phyloP scores from a whole-genome alignment of 2,329 filamentous ascomycete genomes.

The Acarospora socialis region DNA sequence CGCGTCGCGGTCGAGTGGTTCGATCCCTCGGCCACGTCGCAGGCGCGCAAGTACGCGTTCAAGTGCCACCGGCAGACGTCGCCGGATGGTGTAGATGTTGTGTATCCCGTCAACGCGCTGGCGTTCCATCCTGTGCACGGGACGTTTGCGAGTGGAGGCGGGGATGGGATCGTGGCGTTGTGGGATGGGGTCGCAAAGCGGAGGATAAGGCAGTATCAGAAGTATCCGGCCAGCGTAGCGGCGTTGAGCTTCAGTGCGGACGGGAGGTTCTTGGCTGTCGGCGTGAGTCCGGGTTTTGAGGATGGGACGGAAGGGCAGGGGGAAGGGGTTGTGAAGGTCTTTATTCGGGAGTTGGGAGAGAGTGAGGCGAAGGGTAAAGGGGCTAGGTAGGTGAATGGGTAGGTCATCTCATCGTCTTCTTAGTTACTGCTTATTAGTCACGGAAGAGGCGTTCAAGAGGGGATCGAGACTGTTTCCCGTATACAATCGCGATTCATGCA shows the following conservation, averaged over 20 bases:
- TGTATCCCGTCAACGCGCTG: conserved; percentile 83
- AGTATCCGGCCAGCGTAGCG: conserved; percentile 64
- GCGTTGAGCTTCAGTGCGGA: conserved; percentile 63
- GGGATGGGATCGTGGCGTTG: conserved; percentile 79
- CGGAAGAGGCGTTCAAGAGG: no score
- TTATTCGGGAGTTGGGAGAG: conserved; percentile 71
- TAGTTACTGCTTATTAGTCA: no score
- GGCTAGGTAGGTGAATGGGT: conserved; percentile 46
- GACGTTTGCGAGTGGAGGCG: conserved; percentile 79
- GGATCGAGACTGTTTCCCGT: no score
- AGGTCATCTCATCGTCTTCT: no score
- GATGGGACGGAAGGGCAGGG: conserved; percentile 64
- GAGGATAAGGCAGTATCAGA: conserved; percentile 77
- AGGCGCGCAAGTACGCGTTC: conserved; percentile 93
- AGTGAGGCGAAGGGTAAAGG: conserved; percentile 80
- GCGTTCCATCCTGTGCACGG: conserved; percentile 72
- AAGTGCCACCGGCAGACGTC: conserved; percentile 79
- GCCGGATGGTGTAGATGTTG: conserved; percentile 55
- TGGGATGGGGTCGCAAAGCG: conserved; percentile 90
- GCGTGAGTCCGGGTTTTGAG: conserved; percentile 75
- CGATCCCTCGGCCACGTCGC: conserved; percentile 71
- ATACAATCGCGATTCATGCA: no score
- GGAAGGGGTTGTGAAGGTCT: conserved; percentile 58
- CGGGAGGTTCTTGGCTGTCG: conserved; percentile 66
- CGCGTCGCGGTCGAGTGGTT: conserved; percentile 97